phyloP scores from a whole-genome alignment of 768 basidiomycete species.

The Tubosaeta brunneosetosa region DNA sequence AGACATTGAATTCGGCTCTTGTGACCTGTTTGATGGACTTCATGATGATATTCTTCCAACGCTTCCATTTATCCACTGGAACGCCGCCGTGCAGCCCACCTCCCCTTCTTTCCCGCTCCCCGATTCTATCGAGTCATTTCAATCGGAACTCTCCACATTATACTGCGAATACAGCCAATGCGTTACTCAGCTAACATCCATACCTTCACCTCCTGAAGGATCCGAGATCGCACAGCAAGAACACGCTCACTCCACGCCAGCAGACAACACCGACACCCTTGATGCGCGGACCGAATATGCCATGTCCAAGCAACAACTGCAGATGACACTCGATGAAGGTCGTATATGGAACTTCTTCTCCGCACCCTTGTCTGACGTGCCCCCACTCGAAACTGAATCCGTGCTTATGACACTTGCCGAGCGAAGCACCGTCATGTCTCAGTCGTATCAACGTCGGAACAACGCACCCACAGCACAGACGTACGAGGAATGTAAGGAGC shows the following conservation, averaged over 20 bases:
- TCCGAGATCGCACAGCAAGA: slow-evolving; percentile 9
- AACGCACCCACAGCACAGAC: slow-evolving; percentile 59
- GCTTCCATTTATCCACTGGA: slow-evolving; percentile 26
- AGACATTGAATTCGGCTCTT: slow-evolving; percentile 1
- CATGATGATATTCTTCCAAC: slow-evolving; percentile 7
- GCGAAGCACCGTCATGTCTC: slow-evolving; percentile 53
- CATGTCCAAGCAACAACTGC: slow-evolving; percentile 60
- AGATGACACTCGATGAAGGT: slow-evolving; percentile 58
- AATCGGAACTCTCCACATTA: slow-evolving; percentile 38
- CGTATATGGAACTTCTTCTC: slow-evolving; percentile 51
- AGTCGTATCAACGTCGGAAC: slow-evolving; percentile 61
- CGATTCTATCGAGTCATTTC: slow-evolving; percentile 29
- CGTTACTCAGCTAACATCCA: slow-evolving; percentile 40
- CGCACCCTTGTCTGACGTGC: slow-evolving; percentile 5
- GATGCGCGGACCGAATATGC: slow-evolving; percentile 40
- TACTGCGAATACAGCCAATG: slow-evolving; percentile 49
- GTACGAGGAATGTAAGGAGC: slow-evolving; percentile 64
- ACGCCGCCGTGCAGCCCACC: slow-evolving; percentile 17
- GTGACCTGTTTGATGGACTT: slow-evolving; percentile 14
- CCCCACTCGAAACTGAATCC: slow-evolving; percentile 19
- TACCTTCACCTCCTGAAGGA: slow-evolving; percentile 30
- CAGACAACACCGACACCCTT: slow-evolving; percentile 20
- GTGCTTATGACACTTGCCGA: slow-evolving; percentile 36
- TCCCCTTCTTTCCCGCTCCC: slow-evolving; percentile 1
- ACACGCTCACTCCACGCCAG: slow-evolving; percentile 2